These are phyloP conservation scores for Dicorynia guianensis DNA, from an alignment of 306 rosid genomes.

Conservation along the genomic window DNA sequence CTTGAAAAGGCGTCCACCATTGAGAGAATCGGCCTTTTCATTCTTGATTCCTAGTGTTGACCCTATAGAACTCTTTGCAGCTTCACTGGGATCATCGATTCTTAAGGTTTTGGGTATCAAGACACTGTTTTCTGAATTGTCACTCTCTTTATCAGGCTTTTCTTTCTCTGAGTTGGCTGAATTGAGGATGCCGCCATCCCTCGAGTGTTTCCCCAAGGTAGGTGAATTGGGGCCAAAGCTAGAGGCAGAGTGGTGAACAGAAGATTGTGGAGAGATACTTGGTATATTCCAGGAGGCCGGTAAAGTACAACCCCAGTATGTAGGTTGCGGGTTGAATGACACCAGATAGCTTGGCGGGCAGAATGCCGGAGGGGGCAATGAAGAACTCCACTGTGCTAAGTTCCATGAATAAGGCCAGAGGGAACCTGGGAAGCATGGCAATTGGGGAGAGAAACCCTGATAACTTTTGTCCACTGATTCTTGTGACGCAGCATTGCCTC, in stretches of 20 bases:
- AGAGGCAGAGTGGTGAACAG: conserved; percentile 42
- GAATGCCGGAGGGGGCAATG: conserved; percentile 52
- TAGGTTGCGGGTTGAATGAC: conserved; percentile 59
- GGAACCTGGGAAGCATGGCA: conserved; percentile 55
- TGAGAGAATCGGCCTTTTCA: conserved; percentile 54
- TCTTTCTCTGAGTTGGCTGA: conserved; percentile 45
- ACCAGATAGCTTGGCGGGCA: conserved; percentile 59
- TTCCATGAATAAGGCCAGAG: conserved; percentile 64
- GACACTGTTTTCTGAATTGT: conserved; percentile 43
- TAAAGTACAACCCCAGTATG: conserved; percentile 65
- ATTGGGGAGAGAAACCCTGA: conserved; percentile 57
- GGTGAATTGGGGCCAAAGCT: conserved; percentile 46
- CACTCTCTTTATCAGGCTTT: conserved; percentile 41
- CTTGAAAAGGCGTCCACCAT: conserved; percentile 58
- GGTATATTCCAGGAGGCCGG: conserved; percentile 62
- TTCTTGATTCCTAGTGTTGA: conserved; percentile 70
- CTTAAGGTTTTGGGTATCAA: conserved; percentile 72
- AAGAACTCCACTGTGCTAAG: conserved; percentile 53
- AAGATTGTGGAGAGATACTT: conserved; percentile 50
- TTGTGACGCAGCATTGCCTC: conserved; percentile 38
- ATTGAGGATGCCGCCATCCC: conserved; percentile 57
- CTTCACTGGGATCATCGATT: conserved; percentile 73
- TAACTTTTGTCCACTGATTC: conserved; percentile 46
- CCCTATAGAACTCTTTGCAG: conserved; percentile 72
- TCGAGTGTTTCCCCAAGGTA: conserved; percentile 71